These are phyloP conservation scores for Sphaerobolus stellatus DNA, from an alignment of 1,284 basidiomycete genomes.

Conservation along the genomic window DNA sequence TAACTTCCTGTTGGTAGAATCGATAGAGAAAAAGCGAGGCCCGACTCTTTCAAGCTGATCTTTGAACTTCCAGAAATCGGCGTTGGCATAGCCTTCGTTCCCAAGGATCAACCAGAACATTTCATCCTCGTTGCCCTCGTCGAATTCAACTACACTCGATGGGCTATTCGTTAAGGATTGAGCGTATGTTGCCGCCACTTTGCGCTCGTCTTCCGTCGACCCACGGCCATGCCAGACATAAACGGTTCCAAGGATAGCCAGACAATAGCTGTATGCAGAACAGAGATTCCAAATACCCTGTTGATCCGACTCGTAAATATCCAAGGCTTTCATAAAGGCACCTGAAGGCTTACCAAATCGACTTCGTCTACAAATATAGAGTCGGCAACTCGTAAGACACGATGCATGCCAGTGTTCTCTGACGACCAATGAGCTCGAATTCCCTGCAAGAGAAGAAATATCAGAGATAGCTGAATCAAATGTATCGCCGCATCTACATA, in stretches of 20 bases:
- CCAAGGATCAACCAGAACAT: constrained; percentile 84
- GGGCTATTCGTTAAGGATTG: constrained; percentile 41
- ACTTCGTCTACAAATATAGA: constrained; percentile 67
- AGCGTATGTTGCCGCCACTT: constrained; percentile 61
- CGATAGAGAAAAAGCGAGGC: constrained; percentile 57
- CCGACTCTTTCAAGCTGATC: constrained; percentile 33
- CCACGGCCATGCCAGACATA: constrained; percentile 81
- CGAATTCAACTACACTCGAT: constrained; percentile 53
- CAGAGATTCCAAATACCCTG: constrained; percentile 69
- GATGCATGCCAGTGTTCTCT: constrained; percentile 79
- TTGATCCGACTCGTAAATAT: constrained; percentile 9
- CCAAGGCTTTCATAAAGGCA: neutral
- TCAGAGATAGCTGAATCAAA: constrained; percentile 9
- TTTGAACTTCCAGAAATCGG: constrained; percentile 76
- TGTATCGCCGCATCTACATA: constrained; percentile 25
- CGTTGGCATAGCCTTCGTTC: constrained; percentile 66
- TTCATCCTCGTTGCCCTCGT: constrained; percentile 58
- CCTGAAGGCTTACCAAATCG: constrained; percentile 54
- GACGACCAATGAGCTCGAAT: constrained; percentile 67
- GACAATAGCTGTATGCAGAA: constrained; percentile 75
- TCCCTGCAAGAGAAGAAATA: constrained; percentile 44
- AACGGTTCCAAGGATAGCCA: constrained; percentile 64
- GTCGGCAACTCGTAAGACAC: constrained; percentile 53
- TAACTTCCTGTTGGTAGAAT: constrained; percentile 34
- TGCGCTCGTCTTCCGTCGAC: constrained; percentile 54